Evolutionary conservation across 805 yeast species (phyloP).

Genomic region (Ogataea wickerhamii): DNA sequence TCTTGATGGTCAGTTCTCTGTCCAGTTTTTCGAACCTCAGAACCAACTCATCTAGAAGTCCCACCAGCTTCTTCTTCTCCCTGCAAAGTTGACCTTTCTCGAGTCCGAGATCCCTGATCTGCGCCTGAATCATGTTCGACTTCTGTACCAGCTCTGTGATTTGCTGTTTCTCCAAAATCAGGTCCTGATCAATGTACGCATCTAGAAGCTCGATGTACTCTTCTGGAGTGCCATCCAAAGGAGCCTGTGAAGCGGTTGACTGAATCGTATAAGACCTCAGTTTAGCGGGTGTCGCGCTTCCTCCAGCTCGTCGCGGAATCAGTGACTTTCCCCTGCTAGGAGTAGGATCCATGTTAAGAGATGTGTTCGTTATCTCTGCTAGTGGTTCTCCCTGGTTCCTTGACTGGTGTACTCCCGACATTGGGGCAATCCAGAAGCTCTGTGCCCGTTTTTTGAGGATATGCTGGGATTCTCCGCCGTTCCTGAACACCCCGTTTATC

Average conservation of each 20-base stretch:
- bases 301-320: constrained; percentile 4
- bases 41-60: constrained; percentile 13
- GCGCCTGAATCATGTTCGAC: constrained; percentile 12
- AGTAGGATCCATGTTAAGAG: background rate
- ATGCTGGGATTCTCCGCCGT: no score
- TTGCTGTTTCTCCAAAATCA: constrained; percentile 23
- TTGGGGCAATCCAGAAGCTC: no score
- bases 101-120: constrained; percentile 19
- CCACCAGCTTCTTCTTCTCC: constrained; percentile 18
- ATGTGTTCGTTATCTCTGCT: constrained; percentile 1
- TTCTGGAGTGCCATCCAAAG: constrained; percentile 9
- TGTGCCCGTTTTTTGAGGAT: no score
- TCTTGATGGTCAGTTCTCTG: constrained; percentile 17
- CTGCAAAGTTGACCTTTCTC: constrained; percentile 20
- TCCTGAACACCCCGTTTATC: no score
- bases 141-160: constrained; percentile 14
- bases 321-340: constrained; percentile 1
- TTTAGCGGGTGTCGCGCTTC: background rate
- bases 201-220: constrained; percentile 23
- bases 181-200: constrained; percentile 23
- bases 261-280: background rate
- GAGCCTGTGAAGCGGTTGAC: background rate
- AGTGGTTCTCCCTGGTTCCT: no score
- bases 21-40: constrained; percentile 18
- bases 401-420: no score